Base-by-base conservation (phyloP, 495 filamentous ascomycete species). In the Podospora australis region DNA sequence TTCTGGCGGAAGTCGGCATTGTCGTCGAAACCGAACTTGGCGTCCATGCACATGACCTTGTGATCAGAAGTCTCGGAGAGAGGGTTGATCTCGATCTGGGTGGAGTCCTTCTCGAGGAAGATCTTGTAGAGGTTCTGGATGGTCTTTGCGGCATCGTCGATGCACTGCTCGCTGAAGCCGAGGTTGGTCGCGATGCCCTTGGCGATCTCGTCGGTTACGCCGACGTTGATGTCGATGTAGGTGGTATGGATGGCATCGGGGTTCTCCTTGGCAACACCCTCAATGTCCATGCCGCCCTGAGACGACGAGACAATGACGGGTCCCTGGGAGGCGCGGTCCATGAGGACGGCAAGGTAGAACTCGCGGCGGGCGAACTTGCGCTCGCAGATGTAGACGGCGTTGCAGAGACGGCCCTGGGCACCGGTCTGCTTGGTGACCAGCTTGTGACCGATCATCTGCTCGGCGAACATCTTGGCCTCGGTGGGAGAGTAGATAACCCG, bases 391-490 rank as follows among this genome's bases (percentile, higher is more conserved):
- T 92, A 96, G 59, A 98, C 92, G 46, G 88, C 75, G 70, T 90
- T 96, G 76, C 92, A 98, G 63, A 90, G 77, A 66, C 91, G 88
- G 64, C 92, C 92, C 52, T 66, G 74, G 50, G 89, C 86, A 63
- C 92, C 92, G 44, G 94, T 98, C 76, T 98, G 92, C 80, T 98
- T 98, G 68, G 92, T 98, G 70, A 98, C 83, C 71, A 98, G 89
- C 72, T 96, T 95, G 70, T 98, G 92, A 57, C 92, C 92, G 71
- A 98, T 96, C 92, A 98, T 98, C 73, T 98, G 90, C 53, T 87
- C 82, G 61, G 92, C 90, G 63, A 98, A 95, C 83, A 96, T 96
- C 75, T 87, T 90, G 65, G 92, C 92, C 77, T 76, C 70, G 62
- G 75, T 77, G 41, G 69, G 71, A 79, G 91, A 96, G 80, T 96